Base-by-base conservation (phyloP, 129 eudicot species). In the Chrysanthemum seticuspe region DNA sequence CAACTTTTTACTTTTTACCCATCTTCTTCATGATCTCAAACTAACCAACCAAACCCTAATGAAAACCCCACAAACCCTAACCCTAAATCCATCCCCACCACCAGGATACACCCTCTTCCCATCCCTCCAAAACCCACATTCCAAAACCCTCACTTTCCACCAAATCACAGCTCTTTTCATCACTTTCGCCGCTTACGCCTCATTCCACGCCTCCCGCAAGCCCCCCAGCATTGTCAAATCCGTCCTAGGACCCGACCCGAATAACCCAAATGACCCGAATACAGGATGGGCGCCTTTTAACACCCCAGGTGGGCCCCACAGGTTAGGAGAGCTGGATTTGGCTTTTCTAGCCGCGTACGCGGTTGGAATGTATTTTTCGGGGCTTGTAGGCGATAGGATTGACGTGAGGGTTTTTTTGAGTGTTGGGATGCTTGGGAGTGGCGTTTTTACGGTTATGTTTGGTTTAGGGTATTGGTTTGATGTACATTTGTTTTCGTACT, bases 171-270 rank as follows among this genome's bases (percentile, higher is more conserved):
- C 86, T 56, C 92, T 93, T 3, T 16, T 82, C 78, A 81, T 93
- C 85, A 93, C 98, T 51, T 93, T 89, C 85, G 2, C 79, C 54
- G 95, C 98, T 67, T 93, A 93, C 78, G 92, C 95, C 74, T 72
- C 99, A n/a, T 86, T 95, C 80, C 99, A 95, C 67, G 97, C 99
- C 67, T 95, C 99, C 73, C 93, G 99, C 1, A 95, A 95, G 78
- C 97, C 99, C 40, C 97, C 99, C 73, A 88, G 96, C 85, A 95
- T 95, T 54, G 99, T 95, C 71, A 95, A 95, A 63, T 81, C 90
- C 49, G 66, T 95, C 25, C 82, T 90, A 23, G 79, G 80, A 21
- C 85, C 98, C 40, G 83, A 90, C 68, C 65, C 59, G 7, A 29
- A 77, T 77, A 54, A 70, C 48, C 73, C 80, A 51, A 57, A 58